Evolutionary conservation across 768 basidiomycete species (phyloP).

Genomic region (Lentinula boryana): DNA sequence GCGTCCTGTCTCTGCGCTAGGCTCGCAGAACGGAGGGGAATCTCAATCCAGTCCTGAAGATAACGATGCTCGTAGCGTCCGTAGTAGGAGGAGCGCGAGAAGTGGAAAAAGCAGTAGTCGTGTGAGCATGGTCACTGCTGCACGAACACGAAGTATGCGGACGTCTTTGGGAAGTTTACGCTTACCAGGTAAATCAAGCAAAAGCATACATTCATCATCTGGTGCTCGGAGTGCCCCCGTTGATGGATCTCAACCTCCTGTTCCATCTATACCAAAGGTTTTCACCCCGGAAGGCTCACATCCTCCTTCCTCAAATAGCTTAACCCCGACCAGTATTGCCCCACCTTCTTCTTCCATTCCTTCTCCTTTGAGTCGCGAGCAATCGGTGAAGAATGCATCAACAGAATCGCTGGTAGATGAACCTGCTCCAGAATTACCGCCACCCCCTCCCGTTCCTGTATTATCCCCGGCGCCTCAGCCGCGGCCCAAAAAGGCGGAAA

Average conservation of each 20-base stretch:
- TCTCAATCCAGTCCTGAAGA: constrained; percentile 14
- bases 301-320: constrained; percentile 10
- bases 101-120: constrained; percentile 21
- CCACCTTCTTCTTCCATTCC: background rate
- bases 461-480: background rate
- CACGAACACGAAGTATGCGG: constrained; percentile 56
- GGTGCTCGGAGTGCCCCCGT: constrained; percentile 16
- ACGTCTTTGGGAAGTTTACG: constrained; percentile 65
- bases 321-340: constrained; percentile 3
- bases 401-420: constrained; percentile 4
- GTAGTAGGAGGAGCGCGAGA: constrained; percentile 27
- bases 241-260: constrained; percentile 20
- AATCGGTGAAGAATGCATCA: constrained; percentile 4
- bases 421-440: background rate
- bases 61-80: constrained; percentile 27
- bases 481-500: background rate
- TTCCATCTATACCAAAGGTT: constrained; percentile 18
- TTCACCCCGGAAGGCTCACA: constrained; percentile 5
- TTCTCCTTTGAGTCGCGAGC: constrained; percentile 28
- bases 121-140: constrained; percentile 50
- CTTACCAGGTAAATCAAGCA: constrained; percentile 32
- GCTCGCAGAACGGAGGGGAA: background rate
- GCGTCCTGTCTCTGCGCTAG: background rate
- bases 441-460: background rate
- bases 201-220: constrained; percentile 21